phyloP scores from a whole-genome alignment of 2,329 filamentous ascomycete species.

The Lachnellula occidentalis region DNA sequence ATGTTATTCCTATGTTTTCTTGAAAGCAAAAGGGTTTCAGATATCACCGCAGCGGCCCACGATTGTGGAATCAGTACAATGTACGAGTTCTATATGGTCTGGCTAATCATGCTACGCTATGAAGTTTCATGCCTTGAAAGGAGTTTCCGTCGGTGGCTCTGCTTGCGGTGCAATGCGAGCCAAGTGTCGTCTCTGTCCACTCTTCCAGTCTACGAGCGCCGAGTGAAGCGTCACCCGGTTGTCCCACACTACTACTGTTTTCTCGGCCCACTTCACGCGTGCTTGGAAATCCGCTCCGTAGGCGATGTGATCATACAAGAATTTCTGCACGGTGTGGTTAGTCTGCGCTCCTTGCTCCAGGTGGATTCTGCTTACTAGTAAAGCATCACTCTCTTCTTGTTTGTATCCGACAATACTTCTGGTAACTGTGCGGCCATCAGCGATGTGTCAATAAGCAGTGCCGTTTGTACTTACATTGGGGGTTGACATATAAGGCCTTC shows the following conservation, averaged over 20 bases:
- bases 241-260: constrained; percentile 84
- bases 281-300: constrained; percentile 67
- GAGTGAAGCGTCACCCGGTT: constrained; percentile 76
- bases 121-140: constrained; percentile 34
- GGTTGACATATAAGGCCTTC: constrained; percentile 78
- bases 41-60: not conserved
- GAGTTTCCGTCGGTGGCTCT: constrained; percentile 70
- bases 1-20: constrained; percentile 26
- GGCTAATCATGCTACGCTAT: not conserved
- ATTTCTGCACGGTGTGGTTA: constrained; percentile 68
- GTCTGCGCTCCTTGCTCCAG: constrained; percentile 29
- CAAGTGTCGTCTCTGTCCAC: constrained; percentile 71
- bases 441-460: not conserved
- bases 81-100: not conserved
- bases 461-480: constrained; percentile 57
- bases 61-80: not conserved
- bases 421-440: constrained; percentile 51
- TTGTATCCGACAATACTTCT: constrained; percentile 77
- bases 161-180: constrained; percentile 80
- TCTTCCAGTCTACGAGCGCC: constrained; percentile 76
- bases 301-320: constrained; percentile 70
- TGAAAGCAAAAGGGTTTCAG: constrained; percentile 2
- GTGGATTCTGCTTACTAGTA: constrained; percentile 40
- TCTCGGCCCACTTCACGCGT: constrained; percentile 69
- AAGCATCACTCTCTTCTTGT: constrained; percentile 75